These are phyloP conservation scores for Trametes pubescens DNA, from an alignment of 1,284 basidiomycete species.

Conservation along the genomic window DNA sequence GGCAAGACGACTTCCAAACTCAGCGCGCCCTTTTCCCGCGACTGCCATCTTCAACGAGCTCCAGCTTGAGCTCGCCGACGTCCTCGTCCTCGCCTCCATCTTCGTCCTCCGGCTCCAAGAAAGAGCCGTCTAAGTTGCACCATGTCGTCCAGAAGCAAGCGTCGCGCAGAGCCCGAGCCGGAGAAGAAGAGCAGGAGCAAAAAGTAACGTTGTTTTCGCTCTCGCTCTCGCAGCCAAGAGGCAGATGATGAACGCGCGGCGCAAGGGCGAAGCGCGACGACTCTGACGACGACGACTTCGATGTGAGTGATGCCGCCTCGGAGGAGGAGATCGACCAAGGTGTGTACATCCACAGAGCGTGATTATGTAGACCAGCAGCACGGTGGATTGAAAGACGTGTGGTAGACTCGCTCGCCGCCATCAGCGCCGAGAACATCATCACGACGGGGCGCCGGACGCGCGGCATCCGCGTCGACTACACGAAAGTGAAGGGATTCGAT, in stretches of 20 bases:
- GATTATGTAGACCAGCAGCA: not conserved
- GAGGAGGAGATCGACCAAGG: conserved; percentile 44
- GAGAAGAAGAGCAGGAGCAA: conserved; percentile 41
- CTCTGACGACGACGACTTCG: conserved; percentile 43
- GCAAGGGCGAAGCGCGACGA: conserved; percentile 44
- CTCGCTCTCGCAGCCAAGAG: conserved; percentile 13
- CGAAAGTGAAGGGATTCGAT: conserved; percentile 41
- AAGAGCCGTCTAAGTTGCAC: not conserved
- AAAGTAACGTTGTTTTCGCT: conserved; percentile 39
- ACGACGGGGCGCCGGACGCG: conserved; percentile 44
- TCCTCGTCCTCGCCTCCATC: not conserved
- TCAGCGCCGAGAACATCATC: conserved; percentile 43
- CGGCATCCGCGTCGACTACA: conserved; percentile 47
- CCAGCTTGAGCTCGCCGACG: not conserved
- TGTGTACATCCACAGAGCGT: conserved; percentile 29
- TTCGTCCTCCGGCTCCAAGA: not conserved
- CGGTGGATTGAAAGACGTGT: not conserved
- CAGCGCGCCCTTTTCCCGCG: conserved; percentile 10
- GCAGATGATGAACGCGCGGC: conserved; percentile 25
- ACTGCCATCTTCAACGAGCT: conserved; percentile 7
- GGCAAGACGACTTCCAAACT: conserved; percentile 14
- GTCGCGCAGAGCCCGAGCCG: conserved; percentile 41
- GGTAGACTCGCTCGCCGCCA: conserved; percentile 44
- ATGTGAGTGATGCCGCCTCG: conserved; percentile 35
- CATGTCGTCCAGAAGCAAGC: conserved; percentile 45